A percentile compares a stretch with the other conserved stretches of the same genome.
phyloP scores from a whole-genome alignment of 2,329 filamentous ascomycete species.

The Botrytis medusae region DNA sequence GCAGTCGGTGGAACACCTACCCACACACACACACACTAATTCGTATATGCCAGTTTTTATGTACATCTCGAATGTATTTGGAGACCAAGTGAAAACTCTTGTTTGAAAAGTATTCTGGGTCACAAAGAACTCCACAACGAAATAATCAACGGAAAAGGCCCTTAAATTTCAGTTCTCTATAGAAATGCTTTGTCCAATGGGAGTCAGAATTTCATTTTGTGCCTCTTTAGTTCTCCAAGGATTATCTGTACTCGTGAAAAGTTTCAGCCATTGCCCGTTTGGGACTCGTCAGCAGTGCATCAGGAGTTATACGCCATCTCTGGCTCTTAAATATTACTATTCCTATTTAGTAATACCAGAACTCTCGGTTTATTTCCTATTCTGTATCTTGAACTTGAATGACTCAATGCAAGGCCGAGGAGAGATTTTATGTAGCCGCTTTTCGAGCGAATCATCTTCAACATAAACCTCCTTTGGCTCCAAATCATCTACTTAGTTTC shows the following conservation, averaged over 20 bases:
- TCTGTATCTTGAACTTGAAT: background rate
- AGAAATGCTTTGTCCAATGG: background rate
- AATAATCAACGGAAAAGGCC: background rate
- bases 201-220: background rate
- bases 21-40: background rate
- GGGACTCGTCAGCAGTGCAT: background rate
- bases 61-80: background rate
- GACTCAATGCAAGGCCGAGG: background rate
- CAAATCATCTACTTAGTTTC: background rate
- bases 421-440: background rate
- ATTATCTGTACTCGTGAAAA: background rate
- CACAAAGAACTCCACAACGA: background rate
- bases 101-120: background rate
- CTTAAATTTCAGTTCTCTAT: background rate
- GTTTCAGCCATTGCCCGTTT: slow-evolving; percentile 15
- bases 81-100: background rate
- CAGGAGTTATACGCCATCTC: background rate
- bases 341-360: background rate
- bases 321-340: background rate
- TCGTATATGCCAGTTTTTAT: slow-evolving; percentile 3
- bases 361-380: slow-evolving; percentile 16
- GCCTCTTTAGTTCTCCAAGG: slow-evolving; percentile 10
- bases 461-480: background rate
- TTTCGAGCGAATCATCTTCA: background rate
- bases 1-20: background rate